phyloP scores from a whole-genome alignment of 2,329 filamentous ascomycete species.

The Coleophoma crateriformis region DNA sequence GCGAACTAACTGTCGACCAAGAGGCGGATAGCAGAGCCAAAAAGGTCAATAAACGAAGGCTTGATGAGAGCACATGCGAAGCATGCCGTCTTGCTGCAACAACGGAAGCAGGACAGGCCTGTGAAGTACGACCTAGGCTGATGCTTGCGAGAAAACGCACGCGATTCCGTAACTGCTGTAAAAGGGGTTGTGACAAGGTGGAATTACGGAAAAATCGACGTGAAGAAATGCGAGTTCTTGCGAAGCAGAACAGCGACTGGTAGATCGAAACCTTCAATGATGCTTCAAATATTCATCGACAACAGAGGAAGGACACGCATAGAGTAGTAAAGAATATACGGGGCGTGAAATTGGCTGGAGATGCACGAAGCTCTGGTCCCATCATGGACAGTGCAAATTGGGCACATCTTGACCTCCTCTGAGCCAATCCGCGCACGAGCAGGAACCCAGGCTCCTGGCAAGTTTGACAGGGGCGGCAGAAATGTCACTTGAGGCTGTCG shows the following conservation, averaged over 20 bases:
- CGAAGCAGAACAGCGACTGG: background rate
- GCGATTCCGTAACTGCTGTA: background rate
- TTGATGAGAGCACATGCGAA: background rate
- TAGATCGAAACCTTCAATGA: too few species aligned
- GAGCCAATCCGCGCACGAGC: background rate
- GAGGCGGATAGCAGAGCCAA: conserved; percentile 6
- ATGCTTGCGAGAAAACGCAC: background rate
- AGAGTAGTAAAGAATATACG: background rate
- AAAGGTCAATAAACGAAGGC: conserved; percentile 8
- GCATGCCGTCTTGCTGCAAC: conserved; percentile 8
- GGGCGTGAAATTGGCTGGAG: background rate
- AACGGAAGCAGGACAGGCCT: conserved; percentile 13
- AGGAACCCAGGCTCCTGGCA: background rate
- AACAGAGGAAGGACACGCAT: background rate
- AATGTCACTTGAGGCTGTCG: too few species aligned
- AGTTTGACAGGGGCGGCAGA: background rate
- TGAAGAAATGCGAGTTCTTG: background rate
- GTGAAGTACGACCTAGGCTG: background rate
- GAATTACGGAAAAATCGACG: background rate
- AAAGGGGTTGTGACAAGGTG: background rate
- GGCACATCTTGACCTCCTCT: background rate
- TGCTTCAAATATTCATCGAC: too few species aligned
- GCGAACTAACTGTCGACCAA: conserved; percentile 3
- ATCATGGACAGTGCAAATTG: background rate
- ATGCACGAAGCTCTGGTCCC: background rate